Base-by-base conservation (phyloP, 129 eudicot species). In the Chrysanthemum makinoi region DNA sequence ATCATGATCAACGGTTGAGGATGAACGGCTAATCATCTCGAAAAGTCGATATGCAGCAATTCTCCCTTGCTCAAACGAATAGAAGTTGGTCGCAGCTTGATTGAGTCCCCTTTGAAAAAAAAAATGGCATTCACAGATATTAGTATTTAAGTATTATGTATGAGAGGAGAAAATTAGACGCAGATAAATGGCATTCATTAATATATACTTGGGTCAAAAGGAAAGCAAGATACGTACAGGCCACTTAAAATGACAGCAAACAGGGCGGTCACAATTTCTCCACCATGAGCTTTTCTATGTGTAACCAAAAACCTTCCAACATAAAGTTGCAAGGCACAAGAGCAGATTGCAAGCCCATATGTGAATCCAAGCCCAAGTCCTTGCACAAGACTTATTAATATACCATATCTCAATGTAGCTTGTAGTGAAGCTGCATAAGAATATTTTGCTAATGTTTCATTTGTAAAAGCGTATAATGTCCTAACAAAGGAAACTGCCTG, bases 341-440 rank as follows among this genome's bases (percentile, higher is more conserved):
- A 93, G 81, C 96, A 93, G 28, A 93, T 89, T 64, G 98, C 98
- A 72, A 93, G 94, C 70, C 98, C 98, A 54, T 93, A 93, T 20
- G 98, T 93, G 79, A 93, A 93, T 61, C 96, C 96, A 75, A 93
- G 96, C 11, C 98, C 98, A 77, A 93, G 86, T 55, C 98, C 98
- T 93, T 93, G 98, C 74, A 93, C 98, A 62, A 93, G 98, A 87
- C 95, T 87, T 75, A 89, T 93, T 73, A 93, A 77, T 73, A 93
- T 93, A 72, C 96, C 98, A 82, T 93, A 89, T 87, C 96, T 89
- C 53, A 93, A 80, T 2, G 98, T 93, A 71, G 96, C 98, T 83
- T 93, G 98, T 58, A 93, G 82, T 7, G 98, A 89, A 51, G 89
- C 85, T 51, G 98, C 98, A 73, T 93, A 93, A 17, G 98, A 93